phyloP scores from a whole-genome alignment of 176 grass and related monocot genomes.

The Otatea glauca region DNA sequence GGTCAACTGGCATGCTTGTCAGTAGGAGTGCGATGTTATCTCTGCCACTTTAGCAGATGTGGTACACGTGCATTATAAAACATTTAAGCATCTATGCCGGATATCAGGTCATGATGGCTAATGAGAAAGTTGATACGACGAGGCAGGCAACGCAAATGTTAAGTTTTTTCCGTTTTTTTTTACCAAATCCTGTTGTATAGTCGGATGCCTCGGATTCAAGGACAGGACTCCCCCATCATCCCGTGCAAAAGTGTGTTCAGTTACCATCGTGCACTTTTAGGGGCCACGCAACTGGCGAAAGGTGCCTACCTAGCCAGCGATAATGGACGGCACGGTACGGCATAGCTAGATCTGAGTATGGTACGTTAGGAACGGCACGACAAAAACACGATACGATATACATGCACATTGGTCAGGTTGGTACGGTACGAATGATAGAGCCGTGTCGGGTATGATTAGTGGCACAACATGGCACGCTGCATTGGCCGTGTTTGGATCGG shows the following conservation, averaged over 20 bases:
- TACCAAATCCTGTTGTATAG: neutral
- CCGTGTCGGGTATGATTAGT: too few species aligned
- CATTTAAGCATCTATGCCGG: neutral
- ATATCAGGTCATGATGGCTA: neutral
- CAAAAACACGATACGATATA: too few species aligned
- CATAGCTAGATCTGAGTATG: too few species aligned
- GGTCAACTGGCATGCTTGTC: slow-evolving; percentile 37
- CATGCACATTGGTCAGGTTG: too few species aligned
- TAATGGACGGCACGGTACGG: slow-evolving; percentile 14
- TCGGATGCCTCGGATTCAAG: neutral
- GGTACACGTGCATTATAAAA: neutral
- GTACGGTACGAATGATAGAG: too few species aligned
- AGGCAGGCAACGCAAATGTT: neutral
- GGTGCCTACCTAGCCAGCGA: neutral
- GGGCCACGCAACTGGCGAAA: slow-evolving; percentile 2
- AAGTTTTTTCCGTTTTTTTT: too few species aligned
- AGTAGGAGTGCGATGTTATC: neutral
- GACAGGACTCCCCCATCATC: neutral
- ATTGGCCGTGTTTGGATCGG: too few species aligned
- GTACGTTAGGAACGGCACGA: too few species aligned
- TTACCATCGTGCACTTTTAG: neutral
- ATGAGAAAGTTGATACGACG: neutral
- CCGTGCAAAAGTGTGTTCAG: neutral
- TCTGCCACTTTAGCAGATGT: neutral
- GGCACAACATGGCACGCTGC: too few species aligned